Evolutionary conservation across 306 rosid genomes (phyloP).

Genomic region (Trifolium fragiferum): DNA sequence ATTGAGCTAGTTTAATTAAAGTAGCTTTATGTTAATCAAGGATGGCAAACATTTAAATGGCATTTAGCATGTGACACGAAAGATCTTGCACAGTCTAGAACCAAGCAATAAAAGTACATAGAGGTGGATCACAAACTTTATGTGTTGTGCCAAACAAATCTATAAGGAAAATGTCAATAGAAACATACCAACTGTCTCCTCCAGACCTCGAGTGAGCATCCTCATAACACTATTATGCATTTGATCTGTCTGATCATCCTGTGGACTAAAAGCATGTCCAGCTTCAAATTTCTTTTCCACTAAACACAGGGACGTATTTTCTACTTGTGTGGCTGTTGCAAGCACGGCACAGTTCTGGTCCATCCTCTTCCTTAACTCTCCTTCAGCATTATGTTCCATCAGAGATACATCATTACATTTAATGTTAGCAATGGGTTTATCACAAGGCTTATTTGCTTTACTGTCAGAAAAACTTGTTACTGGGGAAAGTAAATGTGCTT

Average conservation of each 20-base stretch:
- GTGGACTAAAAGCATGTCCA: conserved; percentile 34
- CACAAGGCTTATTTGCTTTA: conserved; percentile 46
- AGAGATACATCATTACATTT: conserved; percentile 41
- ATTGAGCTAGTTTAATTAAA: not conserved
- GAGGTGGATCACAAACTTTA: conserved; percentile 5
- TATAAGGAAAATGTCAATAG: not conserved
- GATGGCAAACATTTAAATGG: not conserved
- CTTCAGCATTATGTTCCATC: conserved; percentile 40
- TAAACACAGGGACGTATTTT: conserved; percentile 39
- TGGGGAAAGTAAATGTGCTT: conserved; percentile 34
- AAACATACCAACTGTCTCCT: conserved; percentile 77
- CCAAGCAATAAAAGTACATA: conserved; percentile 8
- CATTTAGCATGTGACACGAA: not conserved
- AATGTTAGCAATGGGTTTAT: conserved; percentile 39
- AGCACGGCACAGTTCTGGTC: conserved; percentile 50
- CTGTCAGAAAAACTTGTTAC: conserved; percentile 37
- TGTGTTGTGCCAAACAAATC: not conserved
- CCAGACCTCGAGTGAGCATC: conserved; percentile 54
- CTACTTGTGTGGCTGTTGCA: conserved; percentile 48
- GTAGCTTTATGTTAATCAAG: not conserved
- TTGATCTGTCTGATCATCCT: conserved; percentile 44
- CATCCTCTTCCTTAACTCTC: conserved; percentile 50
- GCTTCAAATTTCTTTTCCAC: conserved; percentile 43
- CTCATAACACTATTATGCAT: conserved; percentile 49
- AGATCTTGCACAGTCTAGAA: not conserved